Evolutionary conservation across 139 green algal genomes (phyloP).

Genomic region (Micromonas commoda): DNA sequence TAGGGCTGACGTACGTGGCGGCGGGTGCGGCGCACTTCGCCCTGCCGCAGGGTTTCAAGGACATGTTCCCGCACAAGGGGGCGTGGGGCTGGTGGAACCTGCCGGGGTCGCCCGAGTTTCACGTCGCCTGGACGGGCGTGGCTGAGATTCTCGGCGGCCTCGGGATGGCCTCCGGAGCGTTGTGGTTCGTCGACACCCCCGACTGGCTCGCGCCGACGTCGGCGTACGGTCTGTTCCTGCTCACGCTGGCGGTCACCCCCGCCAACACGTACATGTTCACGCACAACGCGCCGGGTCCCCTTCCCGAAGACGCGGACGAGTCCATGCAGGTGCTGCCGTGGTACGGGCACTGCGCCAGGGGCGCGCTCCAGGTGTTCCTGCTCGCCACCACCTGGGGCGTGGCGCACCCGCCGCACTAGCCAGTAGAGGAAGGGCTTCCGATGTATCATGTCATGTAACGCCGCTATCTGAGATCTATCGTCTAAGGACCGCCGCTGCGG

Average conservation of each 20-base stretch:
- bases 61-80: slow-evolving; percentile 25
- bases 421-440: too few species aligned
- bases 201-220: background rate
- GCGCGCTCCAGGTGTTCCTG: background rate
- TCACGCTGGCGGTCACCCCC: slow-evolving; percentile 7
- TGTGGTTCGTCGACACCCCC: background rate
- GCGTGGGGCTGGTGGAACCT: slow-evolving; percentile 47
- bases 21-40: slow-evolving; percentile 20
- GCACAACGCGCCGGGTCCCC: slow-evolving; percentile 15
- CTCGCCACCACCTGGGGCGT: background rate
- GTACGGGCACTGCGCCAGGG: background rate
- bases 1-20: slow-evolving; percentile 22
- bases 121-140: slow-evolving; percentile 48
- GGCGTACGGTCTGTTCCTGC: background rate
- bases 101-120: slow-evolving; percentile 37
- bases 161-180: slow-evolving; percentile 31
- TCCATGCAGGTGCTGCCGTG: background rate
- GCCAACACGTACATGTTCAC: slow-evolving; percentile 25
- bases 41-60: slow-evolving; percentile 5
- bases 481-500: too few species aligned
- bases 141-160: slow-evolving; percentile 46
- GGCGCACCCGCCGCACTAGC: background rate
- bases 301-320: slow-evolving; percentile 4
- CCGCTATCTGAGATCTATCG: too few species aligned
- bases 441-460: too few species aligned